phyloP scores from a whole-genome alignment of 1,284 basidiomycete genomes.

The Athelia psychrophila region DNA sequence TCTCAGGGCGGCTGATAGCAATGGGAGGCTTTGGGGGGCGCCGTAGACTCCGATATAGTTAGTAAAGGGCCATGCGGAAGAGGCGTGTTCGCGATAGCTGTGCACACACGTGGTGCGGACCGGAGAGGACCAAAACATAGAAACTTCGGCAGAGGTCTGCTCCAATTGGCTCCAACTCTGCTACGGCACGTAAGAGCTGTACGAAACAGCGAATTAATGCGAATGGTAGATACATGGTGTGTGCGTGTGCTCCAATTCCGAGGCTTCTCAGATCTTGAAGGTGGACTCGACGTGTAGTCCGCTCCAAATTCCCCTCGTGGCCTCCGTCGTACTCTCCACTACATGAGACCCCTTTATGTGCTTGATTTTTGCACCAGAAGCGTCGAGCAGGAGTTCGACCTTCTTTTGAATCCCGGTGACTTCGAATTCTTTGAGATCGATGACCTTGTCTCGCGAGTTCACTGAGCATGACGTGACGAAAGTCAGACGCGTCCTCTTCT shows the following conservation, averaged over 20 bases:
- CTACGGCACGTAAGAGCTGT: no score
- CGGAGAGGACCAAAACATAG: no score
- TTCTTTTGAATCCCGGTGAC: constrained; percentile 71
- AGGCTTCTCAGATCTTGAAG: constrained; percentile 53
- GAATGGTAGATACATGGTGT: background rate
- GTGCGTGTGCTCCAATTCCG: background rate
- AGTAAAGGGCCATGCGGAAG: background rate
- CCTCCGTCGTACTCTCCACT: constrained; percentile 76
- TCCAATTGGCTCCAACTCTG: no score
- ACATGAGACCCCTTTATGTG: constrained; percentile 62
- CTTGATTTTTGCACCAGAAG: constrained; percentile 81
- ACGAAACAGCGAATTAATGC: no score
- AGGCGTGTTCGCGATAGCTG: background rate
- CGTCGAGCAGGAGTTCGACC: constrained; percentile 78
- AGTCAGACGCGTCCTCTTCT: constrained; percentile 8
- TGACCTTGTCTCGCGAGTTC: constrained; percentile 79
- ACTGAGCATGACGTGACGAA: constrained; percentile 37
- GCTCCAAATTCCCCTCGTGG: constrained; percentile 84
- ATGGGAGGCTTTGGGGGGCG: no score
- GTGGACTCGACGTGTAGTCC: constrained; percentile 71
- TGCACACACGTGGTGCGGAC: no score
- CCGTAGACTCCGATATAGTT: background rate
- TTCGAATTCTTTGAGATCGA: constrained; percentile 69
- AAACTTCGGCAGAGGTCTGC: no score
- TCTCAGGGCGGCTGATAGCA: background rate